Evolutionary conservation across 2,329 filamentous ascomycete genomes (phyloP), one percentile per base, ranked within the genome.

Genomic region (Myriangium duriaei): DNA sequence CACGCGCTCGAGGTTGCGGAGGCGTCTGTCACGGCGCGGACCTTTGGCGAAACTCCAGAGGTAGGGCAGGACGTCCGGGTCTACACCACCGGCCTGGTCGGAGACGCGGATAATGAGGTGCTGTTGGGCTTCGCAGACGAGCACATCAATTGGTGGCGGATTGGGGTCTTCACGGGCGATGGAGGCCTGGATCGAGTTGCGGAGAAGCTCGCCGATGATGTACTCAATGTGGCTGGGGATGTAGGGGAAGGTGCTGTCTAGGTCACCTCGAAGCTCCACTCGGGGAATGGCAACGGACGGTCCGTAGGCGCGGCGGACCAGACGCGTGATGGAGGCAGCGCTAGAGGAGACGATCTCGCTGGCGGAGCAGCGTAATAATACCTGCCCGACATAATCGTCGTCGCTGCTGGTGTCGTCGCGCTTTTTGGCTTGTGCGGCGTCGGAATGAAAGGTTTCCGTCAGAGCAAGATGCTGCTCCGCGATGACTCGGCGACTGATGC

Each of bases 31-130:
- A 42, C 77, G 81, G 24, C 84, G 76, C 2, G 87, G 85, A 0
- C 88, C 88, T 61, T 96, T 96, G 60, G 79, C 86, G 57, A 98
- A 98, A 16, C 86, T 93, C 91, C 92, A 98, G 4, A 98, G 70
- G 55, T 92, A 81, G 0, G 88, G 87, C 14, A 95, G 65, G 42
- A 88, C 75, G 30, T 91, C 83, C 34, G 78, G 75, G 1, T 86
- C 79, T 38, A 98, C 84, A 24, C 92, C 91, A 44, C 92, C 91
- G 34, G 88, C 91, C 56, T 86, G 86, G 55, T 98, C 92, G 0
- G 87, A 96, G 30, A 98, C 84, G 30, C 91, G 77, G 58, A 98
- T 87, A 46, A 95, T 95, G 51, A 96, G 85, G 62, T 96, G 86
- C 56, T 96, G 85, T 21, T 81, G 76, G 3, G 87, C 83, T 62